Percentiles rank a stretch among this genome's conserved stretches.
phyloP scores from a whole-genome alignment of 108 stramenopile genomes.

The Aurantiochytrium sp. region DNA sequence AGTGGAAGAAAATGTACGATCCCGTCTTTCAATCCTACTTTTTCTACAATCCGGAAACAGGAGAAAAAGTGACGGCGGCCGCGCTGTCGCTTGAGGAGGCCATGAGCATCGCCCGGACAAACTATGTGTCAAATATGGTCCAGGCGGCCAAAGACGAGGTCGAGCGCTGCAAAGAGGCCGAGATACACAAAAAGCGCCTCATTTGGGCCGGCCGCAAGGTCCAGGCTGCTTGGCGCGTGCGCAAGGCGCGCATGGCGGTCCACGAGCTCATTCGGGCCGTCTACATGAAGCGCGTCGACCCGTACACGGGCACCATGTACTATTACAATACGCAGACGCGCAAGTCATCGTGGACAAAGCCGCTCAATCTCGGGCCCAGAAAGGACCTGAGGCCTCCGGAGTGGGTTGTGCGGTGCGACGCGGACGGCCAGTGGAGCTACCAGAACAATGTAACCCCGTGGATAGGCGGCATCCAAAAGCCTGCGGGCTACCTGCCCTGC shows the following conservation, averaged over 20 bases:
- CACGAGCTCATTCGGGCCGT: not conserved
- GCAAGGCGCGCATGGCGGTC: not conserved
- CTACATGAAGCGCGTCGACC: slow-evolving; percentile 12
- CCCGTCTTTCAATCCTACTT: slow-evolving; percentile 19
- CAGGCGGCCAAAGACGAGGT: slow-evolving; percentile 15
- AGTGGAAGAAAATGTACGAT: slow-evolving; percentile 25
- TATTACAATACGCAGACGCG: slow-evolving; percentile 23
- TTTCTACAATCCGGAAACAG: not conserved
- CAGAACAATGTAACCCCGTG: not conserved
- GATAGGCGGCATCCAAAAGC: not conserved
- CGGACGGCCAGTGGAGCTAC: not conserved
- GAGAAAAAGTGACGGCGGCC: not conserved
- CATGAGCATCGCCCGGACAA: not conserved
- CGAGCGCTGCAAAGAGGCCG: not conserved
- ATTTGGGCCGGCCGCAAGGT: not conserved
- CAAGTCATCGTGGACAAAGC: not conserved
- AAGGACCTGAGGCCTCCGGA: not conserved
- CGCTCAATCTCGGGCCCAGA: not conserved
- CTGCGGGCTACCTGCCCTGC: not conserved
- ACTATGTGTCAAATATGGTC: not conserved
- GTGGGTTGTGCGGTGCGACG: slow-evolving; percentile 13
- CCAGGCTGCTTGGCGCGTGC: not conserved
- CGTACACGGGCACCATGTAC: slow-evolving; percentile 10
- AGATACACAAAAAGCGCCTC: not conserved
- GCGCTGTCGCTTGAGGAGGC: not conserved